Conservation (phyloP, 2,329 filamentous ascomycete species). For the Triangularia setosa region DNA sequence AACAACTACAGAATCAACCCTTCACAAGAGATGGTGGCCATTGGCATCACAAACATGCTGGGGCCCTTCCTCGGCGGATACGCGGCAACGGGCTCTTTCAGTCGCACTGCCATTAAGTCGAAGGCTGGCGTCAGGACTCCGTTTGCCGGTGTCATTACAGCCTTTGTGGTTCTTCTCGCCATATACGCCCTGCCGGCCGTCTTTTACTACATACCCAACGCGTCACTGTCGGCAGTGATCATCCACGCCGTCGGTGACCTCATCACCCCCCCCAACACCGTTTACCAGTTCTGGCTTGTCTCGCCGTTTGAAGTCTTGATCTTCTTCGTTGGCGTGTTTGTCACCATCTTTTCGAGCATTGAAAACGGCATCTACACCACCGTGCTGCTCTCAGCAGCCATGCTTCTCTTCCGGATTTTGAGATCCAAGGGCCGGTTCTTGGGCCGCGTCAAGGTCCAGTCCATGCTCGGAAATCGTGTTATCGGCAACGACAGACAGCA, state of each 20-base stretch:
- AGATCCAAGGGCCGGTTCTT: slow-evolving; percentile 81
- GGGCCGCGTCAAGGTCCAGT: slow-evolving; percentile 78
- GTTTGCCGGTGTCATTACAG: slow-evolving; percentile 85
- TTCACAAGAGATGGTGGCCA: slow-evolving; percentile 92
- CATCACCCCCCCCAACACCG: slow-evolving; percentile 82
- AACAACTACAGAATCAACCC: slow-evolving; percentile 97
- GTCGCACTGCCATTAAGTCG: slow-evolving; percentile 92
- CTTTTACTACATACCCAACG: slow-evolving; percentile 89
- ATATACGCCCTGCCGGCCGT: slow-evolving; percentile 84
- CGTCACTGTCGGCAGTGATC: slow-evolving; percentile 80
- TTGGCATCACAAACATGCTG: slow-evolving; percentile 84
- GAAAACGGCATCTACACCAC: slow-evolving; percentile 92
- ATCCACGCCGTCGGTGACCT: slow-evolving; percentile 94
- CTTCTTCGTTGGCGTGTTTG: slow-evolving; percentile 88
- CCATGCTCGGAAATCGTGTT: slow-evolving; percentile 72
- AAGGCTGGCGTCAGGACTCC: slow-evolving; percentile 94
- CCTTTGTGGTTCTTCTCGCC: slow-evolving; percentile 77
- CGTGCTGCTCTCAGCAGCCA: slow-evolving; percentile 68
- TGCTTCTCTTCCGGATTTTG: slow-evolving; percentile 79
- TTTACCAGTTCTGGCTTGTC: slow-evolving; percentile 94
- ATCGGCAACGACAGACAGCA: slow-evolving; percentile 55
- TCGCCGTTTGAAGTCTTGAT: slow-evolving; percentile 86
- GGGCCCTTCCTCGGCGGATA: slow-evolving; percentile 91
- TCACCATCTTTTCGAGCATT: slow-evolving; percentile 83
- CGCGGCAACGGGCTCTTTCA: slow-evolving; percentile 92